Conservation (phyloP, 148 eudicot species). For the Silene conica region DNA sequence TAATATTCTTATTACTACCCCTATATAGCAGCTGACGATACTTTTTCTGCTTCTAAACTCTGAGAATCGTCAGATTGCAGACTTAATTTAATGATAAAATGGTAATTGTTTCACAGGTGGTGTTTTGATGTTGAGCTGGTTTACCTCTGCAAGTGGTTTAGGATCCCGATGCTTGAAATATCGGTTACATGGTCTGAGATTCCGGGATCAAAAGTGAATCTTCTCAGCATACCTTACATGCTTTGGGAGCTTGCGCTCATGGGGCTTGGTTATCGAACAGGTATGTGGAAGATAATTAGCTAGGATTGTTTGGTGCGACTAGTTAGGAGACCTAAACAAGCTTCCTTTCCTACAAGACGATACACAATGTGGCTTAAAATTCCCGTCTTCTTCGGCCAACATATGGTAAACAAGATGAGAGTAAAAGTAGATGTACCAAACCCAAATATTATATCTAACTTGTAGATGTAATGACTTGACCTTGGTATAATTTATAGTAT, state of each 20-base stretch:
- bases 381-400: background rate
- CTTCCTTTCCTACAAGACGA: constrained; percentile 10
- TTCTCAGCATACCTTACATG: constrained; percentile 90
- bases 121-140: constrained; percentile 94
- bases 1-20: no score
- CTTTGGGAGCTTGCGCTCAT: constrained; percentile 92
- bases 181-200: constrained; percentile 95
- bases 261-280: constrained; percentile 80
- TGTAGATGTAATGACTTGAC: constrained; percentile 2
- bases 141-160: constrained; percentile 74
- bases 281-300: constrained; percentile 65
- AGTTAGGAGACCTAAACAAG: constrained; percentile 7
- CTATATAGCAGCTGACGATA: background rate
- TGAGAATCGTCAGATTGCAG: background rate
- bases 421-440: constrained; percentile 5
- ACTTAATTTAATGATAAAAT: background rate
- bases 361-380: constrained; percentile 11
- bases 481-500: background rate
- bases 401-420: background rate
- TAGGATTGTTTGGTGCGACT: constrained; percentile 22
- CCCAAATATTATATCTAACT: constrained; percentile 2
- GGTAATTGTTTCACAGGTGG: constrained; percentile 58
- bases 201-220: constrained; percentile 90
- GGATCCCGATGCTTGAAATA: constrained; percentile 66
- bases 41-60: background rate